A percentile compares a stretch with the other conserved stretches of the same genome.
phyloP scores from a whole-genome alignment of 2,329 filamentous ascomycete genomes.

The Phoma sp. region DNA sequence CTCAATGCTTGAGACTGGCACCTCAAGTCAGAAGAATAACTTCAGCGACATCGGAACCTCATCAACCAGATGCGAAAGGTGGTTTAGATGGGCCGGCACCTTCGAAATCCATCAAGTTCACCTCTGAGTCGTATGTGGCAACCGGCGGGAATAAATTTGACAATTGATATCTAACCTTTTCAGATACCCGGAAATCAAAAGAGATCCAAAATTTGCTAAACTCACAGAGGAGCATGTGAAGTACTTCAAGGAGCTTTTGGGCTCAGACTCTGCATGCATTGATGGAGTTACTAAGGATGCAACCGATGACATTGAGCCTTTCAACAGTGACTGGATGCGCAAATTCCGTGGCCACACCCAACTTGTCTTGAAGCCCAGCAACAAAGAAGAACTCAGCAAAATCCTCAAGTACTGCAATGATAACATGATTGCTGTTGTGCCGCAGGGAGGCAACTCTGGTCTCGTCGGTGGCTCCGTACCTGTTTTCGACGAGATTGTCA shows the following conservation, averaged over 20 bases:
- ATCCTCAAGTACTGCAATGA: constrained; percentile 96
- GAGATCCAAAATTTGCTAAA: constrained; percentile 76
- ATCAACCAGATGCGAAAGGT: constrained; percentile 48
- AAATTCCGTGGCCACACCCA: constrained; percentile 93
- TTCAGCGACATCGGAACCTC: constrained; percentile 53
- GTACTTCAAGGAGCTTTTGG: constrained; percentile 82
- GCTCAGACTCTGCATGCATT: constrained; percentile 78
- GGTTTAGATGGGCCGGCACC: constrained; percentile 45
- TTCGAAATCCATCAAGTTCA: constrained; percentile 71
- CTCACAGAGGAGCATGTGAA: constrained; percentile 81
- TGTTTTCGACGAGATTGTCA: constrained; percentile 97
- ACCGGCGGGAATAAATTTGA: background rate
- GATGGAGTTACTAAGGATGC: constrained; percentile 81
- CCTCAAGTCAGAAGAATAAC: constrained; percentile 48
- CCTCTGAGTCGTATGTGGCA: constrained; percentile 71
- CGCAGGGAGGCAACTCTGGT: constrained; percentile 96
- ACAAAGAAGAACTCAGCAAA: constrained; percentile 87
- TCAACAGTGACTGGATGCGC: constrained; percentile 98
- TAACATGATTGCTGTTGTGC: constrained; percentile 88
- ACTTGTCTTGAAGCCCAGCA: constrained; percentile 84
- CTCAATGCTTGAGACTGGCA: constrained; percentile 34
- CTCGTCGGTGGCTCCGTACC: constrained; percentile 95
- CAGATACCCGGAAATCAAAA: constrained; percentile 78
- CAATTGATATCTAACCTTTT: constrained; percentile 14
- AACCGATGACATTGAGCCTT: constrained; percentile 83